A percentile compares a stretch with the other conserved stretches of the same genome.
Evolutionary conservation across 1,284 basidiomycete genomes (phyloP).

Genomic region (Calocybe gambosa): DNA sequence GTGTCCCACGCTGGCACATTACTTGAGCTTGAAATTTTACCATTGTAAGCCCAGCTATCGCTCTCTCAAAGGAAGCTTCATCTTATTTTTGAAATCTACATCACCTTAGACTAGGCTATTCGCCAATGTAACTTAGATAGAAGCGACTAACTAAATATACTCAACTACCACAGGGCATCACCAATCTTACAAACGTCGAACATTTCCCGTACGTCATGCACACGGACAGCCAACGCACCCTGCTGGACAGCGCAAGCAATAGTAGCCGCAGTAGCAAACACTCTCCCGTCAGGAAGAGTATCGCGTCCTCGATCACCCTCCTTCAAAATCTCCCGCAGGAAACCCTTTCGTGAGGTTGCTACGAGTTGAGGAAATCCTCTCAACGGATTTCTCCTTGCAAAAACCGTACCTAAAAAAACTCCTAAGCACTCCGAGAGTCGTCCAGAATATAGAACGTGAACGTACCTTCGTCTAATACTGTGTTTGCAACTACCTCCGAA

Average conservation of each 20-base stretch:
- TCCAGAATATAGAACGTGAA: neutral
- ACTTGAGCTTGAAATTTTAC: no score
- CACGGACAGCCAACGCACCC: neutral
- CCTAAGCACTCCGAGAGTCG: neutral
- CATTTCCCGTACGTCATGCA: slow-evolving; percentile 45
- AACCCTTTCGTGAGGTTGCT: slow-evolving; percentile 80
- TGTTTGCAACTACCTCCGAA: slow-evolving; percentile 39
- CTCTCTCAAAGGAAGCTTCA: no score
- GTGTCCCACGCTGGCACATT: slow-evolving; percentile 10
- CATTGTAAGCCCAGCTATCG: no score
- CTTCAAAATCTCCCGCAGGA: slow-evolving; percentile 38
- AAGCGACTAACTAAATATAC: no score
- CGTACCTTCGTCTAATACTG: slow-evolving; percentile 24
- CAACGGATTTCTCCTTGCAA: slow-evolving; percentile 42
- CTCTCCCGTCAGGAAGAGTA: neutral
- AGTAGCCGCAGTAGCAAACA: neutral
- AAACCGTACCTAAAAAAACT: slow-evolving; percentile 11
- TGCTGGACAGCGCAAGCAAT: neutral
- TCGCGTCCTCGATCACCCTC: neutral
- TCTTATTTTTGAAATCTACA: no score
- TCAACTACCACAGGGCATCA: no score
- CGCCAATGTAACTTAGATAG: no score
- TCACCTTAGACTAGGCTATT: no score
- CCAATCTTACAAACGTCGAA: slow-evolving; percentile 64
- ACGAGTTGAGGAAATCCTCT: slow-evolving; percentile 69